Conservation (phyloP, 2,329 filamentous ascomycete genomes). For the Monilinia laxa region DNA sequence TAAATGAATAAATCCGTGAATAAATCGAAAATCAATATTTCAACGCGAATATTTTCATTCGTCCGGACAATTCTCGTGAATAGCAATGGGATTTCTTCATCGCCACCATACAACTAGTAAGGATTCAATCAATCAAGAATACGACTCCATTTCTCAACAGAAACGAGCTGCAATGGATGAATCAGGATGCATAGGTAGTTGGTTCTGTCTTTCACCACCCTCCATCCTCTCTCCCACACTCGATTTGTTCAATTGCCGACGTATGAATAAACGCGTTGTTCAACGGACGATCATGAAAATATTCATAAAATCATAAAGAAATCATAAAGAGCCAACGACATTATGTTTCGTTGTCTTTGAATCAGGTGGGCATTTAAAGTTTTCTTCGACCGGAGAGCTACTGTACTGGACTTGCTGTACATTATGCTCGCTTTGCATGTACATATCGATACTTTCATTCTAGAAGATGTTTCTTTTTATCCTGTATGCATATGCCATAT, state of each 20-base stretch:
- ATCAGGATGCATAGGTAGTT: slow-evolving; percentile 7
- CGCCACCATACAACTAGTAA: neutral
- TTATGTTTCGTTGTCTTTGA: too few species aligned
- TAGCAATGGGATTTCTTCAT: neutral
- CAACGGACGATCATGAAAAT: slow-evolving; percentile 24
- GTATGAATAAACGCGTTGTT: neutral
- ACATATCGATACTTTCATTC: too few species aligned
- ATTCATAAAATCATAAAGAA: neutral
- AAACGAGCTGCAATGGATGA: neutral
- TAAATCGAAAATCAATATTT: too few species aligned
- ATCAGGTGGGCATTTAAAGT: neutral
- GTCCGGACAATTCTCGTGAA: slow-evolving; percentile 5
- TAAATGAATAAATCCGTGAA: neutral
- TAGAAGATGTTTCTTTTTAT: too few species aligned
- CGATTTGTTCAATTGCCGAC: too few species aligned
- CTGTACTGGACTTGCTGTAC: too few species aligned
- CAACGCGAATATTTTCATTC: slow-evolving; percentile 21
- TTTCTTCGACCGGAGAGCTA: neutral
- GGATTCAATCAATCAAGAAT: slow-evolving; percentile 17
- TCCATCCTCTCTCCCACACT: too few species aligned
- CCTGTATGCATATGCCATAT: neutral
- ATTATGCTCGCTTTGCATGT: neutral
- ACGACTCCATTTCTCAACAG: slow-evolving; percentile 10
- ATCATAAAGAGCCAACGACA: too few species aligned
- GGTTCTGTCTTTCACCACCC: too few species aligned